Evolutionary conservation across 345 rosid genomes (phyloP).

Genomic region (Diplotaxis tenuifolia): DNA sequence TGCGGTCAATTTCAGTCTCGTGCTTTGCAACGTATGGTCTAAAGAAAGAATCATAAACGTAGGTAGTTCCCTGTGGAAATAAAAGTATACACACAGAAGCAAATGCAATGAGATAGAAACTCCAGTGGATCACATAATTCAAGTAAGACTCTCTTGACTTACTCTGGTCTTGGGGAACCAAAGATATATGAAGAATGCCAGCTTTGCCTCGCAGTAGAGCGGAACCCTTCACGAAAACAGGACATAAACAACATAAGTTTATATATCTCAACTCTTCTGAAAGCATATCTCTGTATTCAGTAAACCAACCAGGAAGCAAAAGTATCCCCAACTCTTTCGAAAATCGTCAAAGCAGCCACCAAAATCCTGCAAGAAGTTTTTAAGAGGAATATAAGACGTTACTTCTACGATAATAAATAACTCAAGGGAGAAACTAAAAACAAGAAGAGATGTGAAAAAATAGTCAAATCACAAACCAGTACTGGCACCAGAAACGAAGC

Average conservation of each 20-base stretch:
- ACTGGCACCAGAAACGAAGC: constrained; percentile 80
- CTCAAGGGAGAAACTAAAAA: background rate
- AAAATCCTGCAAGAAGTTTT: constrained; percentile 58
- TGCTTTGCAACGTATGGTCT: constrained; percentile 53
- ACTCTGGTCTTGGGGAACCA: constrained; percentile 80
- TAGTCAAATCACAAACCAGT: constrained; percentile 48
- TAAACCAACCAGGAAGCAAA: constrained; percentile 62
- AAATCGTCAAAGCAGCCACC: constrained; percentile 61
- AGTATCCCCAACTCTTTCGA: constrained; percentile 70
- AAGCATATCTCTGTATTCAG: background rate
- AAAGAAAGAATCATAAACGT: constrained; percentile 57
- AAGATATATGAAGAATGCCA: constrained; percentile 71
- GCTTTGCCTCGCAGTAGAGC: constrained; percentile 69
- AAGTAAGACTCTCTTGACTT: constrained; percentile 13
- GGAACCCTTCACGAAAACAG: constrained; percentile 60
- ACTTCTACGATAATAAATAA: background rate
- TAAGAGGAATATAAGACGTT: background rate
- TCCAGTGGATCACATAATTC: background rate
- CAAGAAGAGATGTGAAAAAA: background rate
- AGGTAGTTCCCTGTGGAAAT: constrained; percentile 53
- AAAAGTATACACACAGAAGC: background rate
- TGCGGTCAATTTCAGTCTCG: constrained; percentile 63
- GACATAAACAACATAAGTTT: constrained; percentile 17
- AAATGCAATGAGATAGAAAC: constrained; percentile 17
- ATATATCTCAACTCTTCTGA: background rate